Percentiles rank a stretch among this genome's conserved stretches.
phyloP scores from a whole-genome alignment of 1,284 basidiomycete genomes.

The Ustilago bromivora region DNA sequence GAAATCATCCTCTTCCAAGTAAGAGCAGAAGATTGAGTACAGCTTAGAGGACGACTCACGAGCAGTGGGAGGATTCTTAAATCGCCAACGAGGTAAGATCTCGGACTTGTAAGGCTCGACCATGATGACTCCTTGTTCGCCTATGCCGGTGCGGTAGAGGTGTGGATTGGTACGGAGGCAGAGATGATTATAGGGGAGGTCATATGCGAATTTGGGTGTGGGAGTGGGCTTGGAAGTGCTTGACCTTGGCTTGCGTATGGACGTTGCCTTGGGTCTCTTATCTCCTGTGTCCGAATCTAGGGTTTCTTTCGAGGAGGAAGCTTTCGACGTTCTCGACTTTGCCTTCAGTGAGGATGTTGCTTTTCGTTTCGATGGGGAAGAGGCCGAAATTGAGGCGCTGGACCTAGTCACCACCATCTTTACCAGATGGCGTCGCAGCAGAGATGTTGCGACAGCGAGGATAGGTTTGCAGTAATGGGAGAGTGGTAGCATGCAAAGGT shows the following conservation, averaged over 20 bases:
- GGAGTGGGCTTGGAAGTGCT: neutral
- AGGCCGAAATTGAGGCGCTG: neutral
- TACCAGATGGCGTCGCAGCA: neutral
- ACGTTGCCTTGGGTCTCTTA: neutral
- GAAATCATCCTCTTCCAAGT: constrained; percentile 40
- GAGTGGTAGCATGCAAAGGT: no score
- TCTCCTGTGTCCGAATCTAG: neutral
- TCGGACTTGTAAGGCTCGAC: constrained; percentile 54
- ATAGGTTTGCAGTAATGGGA: no score
- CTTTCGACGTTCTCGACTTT: neutral
- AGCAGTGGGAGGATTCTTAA: constrained; percentile 32
- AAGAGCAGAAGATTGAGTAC: constrained; percentile 20
- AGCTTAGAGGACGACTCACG: constrained; percentile 26
- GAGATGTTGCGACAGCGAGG: neutral
- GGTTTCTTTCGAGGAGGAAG: neutral
- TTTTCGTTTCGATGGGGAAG: neutral
- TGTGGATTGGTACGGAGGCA: constrained; percentile 32
- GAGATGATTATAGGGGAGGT: constrained; percentile 28
- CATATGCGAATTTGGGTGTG: constrained; percentile 36
- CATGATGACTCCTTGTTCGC: constrained; percentile 52
- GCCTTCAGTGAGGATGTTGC: neutral
- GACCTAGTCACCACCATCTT: constrained; percentile 32
- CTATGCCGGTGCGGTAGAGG: constrained; percentile 49
- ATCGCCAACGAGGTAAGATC: constrained; percentile 42
- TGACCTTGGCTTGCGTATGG: neutral